Conservation (phyloP, 139 green algal genomes). For the Asterochloris erici region DNA sequence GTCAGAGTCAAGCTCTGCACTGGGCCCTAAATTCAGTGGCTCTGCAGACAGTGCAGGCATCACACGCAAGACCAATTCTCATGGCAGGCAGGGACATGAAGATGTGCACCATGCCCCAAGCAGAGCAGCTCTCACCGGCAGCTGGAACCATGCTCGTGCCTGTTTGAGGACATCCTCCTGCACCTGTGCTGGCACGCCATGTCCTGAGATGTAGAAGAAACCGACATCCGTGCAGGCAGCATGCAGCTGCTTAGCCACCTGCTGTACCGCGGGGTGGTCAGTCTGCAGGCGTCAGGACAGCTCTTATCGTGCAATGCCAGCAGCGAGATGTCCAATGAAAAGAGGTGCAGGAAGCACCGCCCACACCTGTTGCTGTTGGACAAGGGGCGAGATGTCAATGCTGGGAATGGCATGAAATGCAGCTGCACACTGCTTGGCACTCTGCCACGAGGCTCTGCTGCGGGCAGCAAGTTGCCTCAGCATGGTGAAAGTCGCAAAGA, state of each 20-base stretch:
- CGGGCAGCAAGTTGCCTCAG: too few relatives aligned
- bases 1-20: too few relatives aligned
- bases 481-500: too few relatives aligned
- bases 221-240: conserved; percentile 44
- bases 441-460: too few relatives aligned
- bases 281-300: not conserved
- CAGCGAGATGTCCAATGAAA: not conserved
- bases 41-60: not conserved
- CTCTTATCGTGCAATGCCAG: not conserved
- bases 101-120: not conserved
- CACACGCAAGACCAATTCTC: not conserved
- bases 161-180: conserved; percentile 26
- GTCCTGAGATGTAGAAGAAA: conserved; percentile 47
- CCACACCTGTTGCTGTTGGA: not conserved
- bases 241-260: conserved; percentile 22
- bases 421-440: too few relatives aligned
- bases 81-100: not conserved
- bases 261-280: not conserved
- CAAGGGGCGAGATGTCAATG: not conserved
- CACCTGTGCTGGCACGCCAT: conserved; percentile 27
- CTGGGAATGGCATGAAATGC: conserved; percentile 8
- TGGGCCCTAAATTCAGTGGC: not conserved
- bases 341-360: too few relatives aligned
- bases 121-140: conserved; percentile 31
- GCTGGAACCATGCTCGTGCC: conserved; percentile 40